Conservation (phyloP, 768 basidiomycete species). For the Russula olivacea region DNA sequence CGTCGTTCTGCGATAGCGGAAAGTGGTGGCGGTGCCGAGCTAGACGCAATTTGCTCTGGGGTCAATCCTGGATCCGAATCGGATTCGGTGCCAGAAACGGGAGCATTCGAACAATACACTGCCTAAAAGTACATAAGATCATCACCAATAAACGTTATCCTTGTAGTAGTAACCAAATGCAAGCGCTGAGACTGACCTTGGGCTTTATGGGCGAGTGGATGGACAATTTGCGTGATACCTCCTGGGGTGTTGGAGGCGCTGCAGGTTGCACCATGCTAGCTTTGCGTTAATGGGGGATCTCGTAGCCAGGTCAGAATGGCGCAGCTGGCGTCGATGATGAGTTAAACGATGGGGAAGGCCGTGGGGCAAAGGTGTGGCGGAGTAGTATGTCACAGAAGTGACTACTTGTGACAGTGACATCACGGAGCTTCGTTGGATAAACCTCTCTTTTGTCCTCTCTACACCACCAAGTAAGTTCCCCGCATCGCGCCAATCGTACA, state of each 20-base stretch:
- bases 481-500: constrained; percentile 14
- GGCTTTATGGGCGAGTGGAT: constrained; percentile 57
- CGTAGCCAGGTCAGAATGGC: not conserved
- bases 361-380: constrained; percentile 2
- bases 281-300: not conserved
- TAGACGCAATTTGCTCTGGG: constrained; percentile 37
- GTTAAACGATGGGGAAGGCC: constrained; percentile 9
- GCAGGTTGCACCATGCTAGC: constrained; percentile 27
- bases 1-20: constrained; percentile 74
- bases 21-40: constrained; percentile 30
- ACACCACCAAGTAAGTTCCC: constrained; percentile 5
- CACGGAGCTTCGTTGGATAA: not conserved
- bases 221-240: constrained; percentile 81
- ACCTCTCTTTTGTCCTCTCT: not conserved
- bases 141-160: not conserved
- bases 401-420: constrained; percentile 5
- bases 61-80: constrained; percentile 71
- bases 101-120: constrained; percentile 30
- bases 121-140: constrained; percentile 24
- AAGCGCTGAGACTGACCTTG: constrained; percentile 29
- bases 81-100: constrained; percentile 74
- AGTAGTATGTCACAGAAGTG: constrained; percentile 3
- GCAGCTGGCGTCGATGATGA: not conserved
- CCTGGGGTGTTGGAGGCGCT: constrained; percentile 76
- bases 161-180: not conserved